phyloP scores from a whole-genome alignment of 2,329 filamentous ascomycete species.

The Polychaeton citri region DNA sequence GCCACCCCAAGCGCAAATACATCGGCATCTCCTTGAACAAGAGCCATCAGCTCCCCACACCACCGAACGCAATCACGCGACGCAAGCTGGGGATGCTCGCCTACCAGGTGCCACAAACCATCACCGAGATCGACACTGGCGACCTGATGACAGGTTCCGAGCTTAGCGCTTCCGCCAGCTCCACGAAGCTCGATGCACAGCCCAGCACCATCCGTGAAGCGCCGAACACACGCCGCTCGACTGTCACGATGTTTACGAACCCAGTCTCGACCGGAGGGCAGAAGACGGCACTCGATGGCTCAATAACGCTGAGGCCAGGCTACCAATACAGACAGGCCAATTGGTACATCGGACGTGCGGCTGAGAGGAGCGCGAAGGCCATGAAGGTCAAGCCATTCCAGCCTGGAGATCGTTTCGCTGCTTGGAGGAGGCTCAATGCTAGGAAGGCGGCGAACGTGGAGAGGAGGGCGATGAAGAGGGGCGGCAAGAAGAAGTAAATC shows the following conservation, averaged over 20 bases:
- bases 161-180: constrained; percentile 7
- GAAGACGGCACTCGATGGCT: constrained; percentile 12
- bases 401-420: constrained; percentile 47
- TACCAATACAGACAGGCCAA: constrained; percentile 54
- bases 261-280: not conserved
- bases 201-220: constrained; percentile 11
- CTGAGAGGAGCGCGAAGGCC: constrained; percentile 40
- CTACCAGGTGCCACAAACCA: constrained; percentile 22
- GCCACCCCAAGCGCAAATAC: constrained; percentile 78
- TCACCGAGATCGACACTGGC: constrained; percentile 4
- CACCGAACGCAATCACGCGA: constrained; percentile 57
- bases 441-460: constrained; percentile 38
- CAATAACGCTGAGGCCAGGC: constrained; percentile 36
- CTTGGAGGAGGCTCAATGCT: constrained; percentile 48
- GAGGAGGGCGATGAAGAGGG: constrained; percentile 40
- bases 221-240: constrained; percentile 2
- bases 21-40: constrained; percentile 88
- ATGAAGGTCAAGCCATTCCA: constrained; percentile 43
- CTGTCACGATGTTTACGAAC: not conserved
- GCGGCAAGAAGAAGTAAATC: constrained; percentile 18
- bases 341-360: constrained; percentile 52
- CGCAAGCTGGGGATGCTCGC: constrained; percentile 59
- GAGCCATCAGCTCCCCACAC: constrained; percentile 64
- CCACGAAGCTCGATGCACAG: constrained; percentile 6
- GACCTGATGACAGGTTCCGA: constrained; percentile 6